Evolutionary conservation across 768 basidiomycete genomes (phyloP), one percentile per base, ranked within the genome.

Genomic region (Leucocoprinus leucothites): DNA sequence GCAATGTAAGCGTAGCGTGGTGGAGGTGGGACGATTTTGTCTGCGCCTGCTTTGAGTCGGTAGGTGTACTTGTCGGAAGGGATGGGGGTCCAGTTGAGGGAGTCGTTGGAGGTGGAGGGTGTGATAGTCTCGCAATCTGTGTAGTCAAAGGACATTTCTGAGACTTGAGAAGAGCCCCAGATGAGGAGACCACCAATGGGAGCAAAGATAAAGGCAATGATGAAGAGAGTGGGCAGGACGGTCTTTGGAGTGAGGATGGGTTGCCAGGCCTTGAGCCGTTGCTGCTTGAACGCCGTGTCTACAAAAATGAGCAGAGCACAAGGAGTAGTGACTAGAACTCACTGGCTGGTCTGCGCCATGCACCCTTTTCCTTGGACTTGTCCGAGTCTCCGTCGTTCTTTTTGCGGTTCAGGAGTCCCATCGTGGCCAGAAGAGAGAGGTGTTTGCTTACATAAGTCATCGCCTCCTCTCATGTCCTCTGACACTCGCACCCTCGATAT

Each of bases 211-310:
- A 99, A 78, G 43, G 92, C 97, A 63, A 98, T 85, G 65, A 98
- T 84, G 72, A 99, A 95, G 44, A 99, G 82, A 0, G 94, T 96
- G 2, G 97, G 97, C 14, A 99, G 82, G 19, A 99, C 97, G 1
- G 94, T 97, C 72, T 95, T 95, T 3, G 97, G 97, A 3, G 95
- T 98, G 45, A 98, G 81, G 68, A 99, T 98, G 8, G 97, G 97
- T 79, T 99, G 97, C 97, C 97, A 99, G 66, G 97, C 97, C 76
- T 98, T 98, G 67, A 99, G 83, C 53, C 97, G 89, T 72, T 99
- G 97, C 71, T 99, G 97, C 75, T 97, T 98, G 82, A 97, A 98
- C 38, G 95, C 96, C 57, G 95, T 98, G 73, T 98, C 94, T 97
- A 70, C 48, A 51, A 51, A 46, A 22, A 48, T 58, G 53, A 60